These are phyloP conservation scores for Nemania abortiva DNA, from an alignment of 2,329 filamentous ascomycete genomes.

Conservation along the genomic window DNA sequence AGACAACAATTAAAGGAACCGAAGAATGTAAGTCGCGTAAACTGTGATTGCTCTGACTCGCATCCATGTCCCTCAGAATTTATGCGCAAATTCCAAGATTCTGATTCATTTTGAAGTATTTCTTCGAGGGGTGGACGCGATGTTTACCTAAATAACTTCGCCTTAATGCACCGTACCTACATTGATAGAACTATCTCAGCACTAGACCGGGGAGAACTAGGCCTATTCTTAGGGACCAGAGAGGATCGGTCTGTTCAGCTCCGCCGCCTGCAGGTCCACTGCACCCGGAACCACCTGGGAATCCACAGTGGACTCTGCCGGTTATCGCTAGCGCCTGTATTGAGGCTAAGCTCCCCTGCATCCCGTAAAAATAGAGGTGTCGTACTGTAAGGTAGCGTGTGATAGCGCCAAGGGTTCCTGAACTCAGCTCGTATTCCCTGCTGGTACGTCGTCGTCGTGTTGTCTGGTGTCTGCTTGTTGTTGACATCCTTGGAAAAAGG, in stretches of 20 bases:
- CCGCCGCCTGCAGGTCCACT: conserved; percentile 3
- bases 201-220: not conserved
- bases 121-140: not conserved
- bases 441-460: conserved; percentile 15
- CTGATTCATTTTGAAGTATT: not conserved
- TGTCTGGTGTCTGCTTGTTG: not conserved
- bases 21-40: not conserved
- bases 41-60: not conserved
- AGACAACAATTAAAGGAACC: not conserved
- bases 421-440: conserved; percentile 23
- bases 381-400: not conserved
- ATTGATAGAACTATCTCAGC: too few relatives aligned
- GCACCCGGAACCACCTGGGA: not conserved
- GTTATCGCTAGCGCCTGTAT: conserved; percentile 24
- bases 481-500: conserved; percentile 16
- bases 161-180: not conserved
- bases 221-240: conserved; percentile 24
- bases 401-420: conserved; percentile 1
- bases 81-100: not conserved
- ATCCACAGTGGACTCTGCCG: conserved; percentile 25
- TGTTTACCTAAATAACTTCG: not conserved
- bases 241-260: conserved; percentile 15
- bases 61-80: not conserved
- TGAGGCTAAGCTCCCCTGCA: conserved; percentile 38
- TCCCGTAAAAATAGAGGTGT: conserved; percentile 10